Evolutionary conservation across 2,329 filamentous ascomycete genomes (phyloP), one percentile per base, ranked within the genome.

Genomic region (Rugonectria rugulosa): DNA sequence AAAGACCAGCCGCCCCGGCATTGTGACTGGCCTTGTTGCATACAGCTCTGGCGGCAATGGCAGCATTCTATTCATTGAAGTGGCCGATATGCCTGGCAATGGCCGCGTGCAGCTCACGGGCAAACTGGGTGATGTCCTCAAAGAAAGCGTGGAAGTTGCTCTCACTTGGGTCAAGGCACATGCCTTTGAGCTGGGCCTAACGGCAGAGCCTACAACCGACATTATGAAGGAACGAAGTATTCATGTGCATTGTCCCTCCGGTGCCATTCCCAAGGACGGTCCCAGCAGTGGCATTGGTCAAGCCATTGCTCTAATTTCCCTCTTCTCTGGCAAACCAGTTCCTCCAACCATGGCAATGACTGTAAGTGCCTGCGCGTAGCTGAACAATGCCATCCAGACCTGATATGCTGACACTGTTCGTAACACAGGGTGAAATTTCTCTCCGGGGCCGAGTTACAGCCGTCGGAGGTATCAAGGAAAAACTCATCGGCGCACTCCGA

Each of bases 401-500:
- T 49, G 55, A 63, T 46, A 53, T 54, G 47, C 68, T 72, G 50
- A 73, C 53, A 53, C 40, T 59, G 24, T 51, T 59, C 42, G 63
- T 64, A 51, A 41, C 53, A 74, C 71, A 85, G 82, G 85, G 86
- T 60, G 86, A 88, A 69, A 86, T 88, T 59, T 92, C 90, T 53
- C 85, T 99, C 21, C 86, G 95, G 36, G 95, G 95, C 19, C 87
- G 92, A 62, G 90, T 99, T 53, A 91, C 95, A 75, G 92, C 94
- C 21, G 95, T 99, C 29, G 95, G 95, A 48, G 95, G 95, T 15
- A 98, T 99, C 78, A 97, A 98, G 77, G 94, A 99, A 84, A 99
- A 99, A 75, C 82, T 98, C 48, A 98, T 99, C 70, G 95, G 95
- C 19, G 95, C 95, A 8, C 81, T 96, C 70, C 85, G 94, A 51